Evolutionary conservation across 2,329 filamentous ascomycete species (phyloP).

Genomic region (Penicillium expansum): DNA sequence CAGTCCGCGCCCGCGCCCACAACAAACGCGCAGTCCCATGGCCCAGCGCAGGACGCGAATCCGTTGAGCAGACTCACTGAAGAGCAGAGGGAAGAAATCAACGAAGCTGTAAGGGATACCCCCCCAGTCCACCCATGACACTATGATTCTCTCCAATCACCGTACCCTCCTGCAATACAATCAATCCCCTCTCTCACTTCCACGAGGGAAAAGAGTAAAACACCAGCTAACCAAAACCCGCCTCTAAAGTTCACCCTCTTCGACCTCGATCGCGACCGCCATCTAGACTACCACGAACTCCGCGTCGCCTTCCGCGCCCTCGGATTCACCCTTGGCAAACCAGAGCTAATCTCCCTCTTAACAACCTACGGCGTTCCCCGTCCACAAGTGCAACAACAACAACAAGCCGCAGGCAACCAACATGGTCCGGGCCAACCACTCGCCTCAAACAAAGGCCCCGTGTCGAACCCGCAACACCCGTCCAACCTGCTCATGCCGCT

Average conservation of each 20-base stretch:
- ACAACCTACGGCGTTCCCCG: conserved; percentile 74
- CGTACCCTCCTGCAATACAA: background rate
- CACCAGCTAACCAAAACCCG: background rate
- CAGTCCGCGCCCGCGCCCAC: conserved; percentile 36
- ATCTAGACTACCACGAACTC: conserved; percentile 97
- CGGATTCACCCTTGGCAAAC: conserved; percentile 85
- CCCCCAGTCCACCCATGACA: background rate
- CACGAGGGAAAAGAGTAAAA: background rate
- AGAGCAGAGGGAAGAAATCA: conserved; percentile 89
- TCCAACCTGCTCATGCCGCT: conserved; percentile 70
- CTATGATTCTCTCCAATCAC: background rate
- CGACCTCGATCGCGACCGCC: conserved; percentile 90
- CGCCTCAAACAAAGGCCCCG: conserved; percentile 21
- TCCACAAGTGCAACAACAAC: conserved; percentile 50
- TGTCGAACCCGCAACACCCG: conserved; percentile 55
- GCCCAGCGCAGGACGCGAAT: conserved; percentile 47
- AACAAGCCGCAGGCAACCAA: conserved; percentile 6
- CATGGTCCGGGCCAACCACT: conserved; percentile 34
- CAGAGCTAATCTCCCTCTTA: conserved; percentile 77
- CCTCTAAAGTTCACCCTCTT: conserved; percentile 77
- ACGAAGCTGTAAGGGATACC: conserved; percentile 71
- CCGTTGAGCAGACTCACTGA: conserved; percentile 65
- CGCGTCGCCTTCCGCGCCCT: conserved; percentile 94
- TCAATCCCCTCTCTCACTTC: background rate
- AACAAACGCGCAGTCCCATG: conserved; percentile 40